Conservation (phyloP, 352 stramenopile species). For the Globisporangium camurandrum region DNA sequence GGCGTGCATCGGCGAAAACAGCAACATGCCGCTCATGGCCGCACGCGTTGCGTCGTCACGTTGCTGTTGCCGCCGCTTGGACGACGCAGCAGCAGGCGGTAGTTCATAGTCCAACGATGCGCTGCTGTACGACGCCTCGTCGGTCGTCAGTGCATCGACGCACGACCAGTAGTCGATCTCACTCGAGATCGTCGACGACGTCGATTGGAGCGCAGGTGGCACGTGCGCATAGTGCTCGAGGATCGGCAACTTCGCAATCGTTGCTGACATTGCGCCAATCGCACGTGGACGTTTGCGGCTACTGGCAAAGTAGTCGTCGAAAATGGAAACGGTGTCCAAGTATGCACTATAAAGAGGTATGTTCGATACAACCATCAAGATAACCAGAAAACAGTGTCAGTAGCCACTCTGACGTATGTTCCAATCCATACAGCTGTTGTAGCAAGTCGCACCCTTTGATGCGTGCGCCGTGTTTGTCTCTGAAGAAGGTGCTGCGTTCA, state of each 20-base stretch:
- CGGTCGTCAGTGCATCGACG: constrained; percentile 13
- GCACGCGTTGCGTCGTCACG: too few relatives aligned
- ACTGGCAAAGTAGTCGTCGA: constrained; percentile 52
- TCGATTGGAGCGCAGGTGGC: constrained; percentile 13
- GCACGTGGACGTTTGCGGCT: constrained; percentile 4
- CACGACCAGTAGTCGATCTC: constrained; percentile 39
- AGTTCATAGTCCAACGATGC: too few relatives aligned
- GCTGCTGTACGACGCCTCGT: too few relatives aligned
- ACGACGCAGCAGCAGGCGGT: too few relatives aligned
- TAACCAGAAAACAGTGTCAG: neutral
- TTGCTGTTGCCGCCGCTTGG: neutral
- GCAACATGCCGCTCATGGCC: constrained; percentile 6
- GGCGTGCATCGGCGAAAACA: constrained; percentile 17
- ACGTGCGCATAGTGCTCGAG: constrained; percentile 12
- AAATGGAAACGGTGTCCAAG: constrained; percentile 35
- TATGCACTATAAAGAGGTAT: too few relatives aligned
- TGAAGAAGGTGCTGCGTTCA: constrained; percentile 58
- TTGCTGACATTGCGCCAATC: neutral
- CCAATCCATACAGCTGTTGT: neutral
- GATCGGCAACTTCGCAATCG: constrained; percentile 5
- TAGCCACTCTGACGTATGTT: neutral
- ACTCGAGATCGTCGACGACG: constrained; percentile 23
- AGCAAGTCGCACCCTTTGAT: constrained; percentile 26
- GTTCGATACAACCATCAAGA: neutral
- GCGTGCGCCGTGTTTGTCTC: constrained; percentile 42